Evolutionary conservation across 2,329 filamentous ascomycete genomes (phyloP), one percentile per base, ranked within the genome.

Genomic region (Penicillium sclerotigenum): DNA sequence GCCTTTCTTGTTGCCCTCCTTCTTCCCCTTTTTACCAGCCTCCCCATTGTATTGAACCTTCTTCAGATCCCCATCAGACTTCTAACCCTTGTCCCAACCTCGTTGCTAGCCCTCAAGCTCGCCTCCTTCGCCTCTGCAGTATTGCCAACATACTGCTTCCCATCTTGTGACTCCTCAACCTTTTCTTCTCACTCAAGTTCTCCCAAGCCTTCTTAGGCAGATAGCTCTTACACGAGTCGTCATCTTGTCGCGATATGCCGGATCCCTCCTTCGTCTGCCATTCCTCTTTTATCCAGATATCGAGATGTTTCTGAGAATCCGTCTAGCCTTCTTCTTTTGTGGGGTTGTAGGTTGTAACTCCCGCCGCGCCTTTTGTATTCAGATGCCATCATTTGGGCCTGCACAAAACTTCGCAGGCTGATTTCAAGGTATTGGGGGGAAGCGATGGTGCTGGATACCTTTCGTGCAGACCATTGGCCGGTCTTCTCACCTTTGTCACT

Each of bases 231-330:
- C 75, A 65, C 1, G 73, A 76, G 1, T 75, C 77, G 58, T 79
- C 76, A 3, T 69, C 70, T 48, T 78, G 64, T 55, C 76, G 77
- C 1, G 79, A 77, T n/a, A 73, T 66, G 0, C 73, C 77, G 7
- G 68, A 71, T 1, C 77, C 77, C 45, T 80, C 77, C 55, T 79
- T 80, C 0, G 77, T 80, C 68, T 80, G 77, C 77, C 77, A 80
- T 5, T 80, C 74, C 52, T 80, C 78, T n/a, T 79, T 68, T 0
- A 67, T 71, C 78, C 79, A 80, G 18, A 79, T 70, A 6, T 72
- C 70, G 1, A 80, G 68, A 46, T 78, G 67, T 63, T 77, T 73
- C 51, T 79, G 77, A 5, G 71, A 72, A 24, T 77, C 68, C 56
- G 77, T 73, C 55, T 79, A 71, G 14, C 62, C 64, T n/a, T 70